phyloP scores from a whole-genome alignment of 768 basidiomycete genomes.

The Crassisporium funariophilum region DNA sequence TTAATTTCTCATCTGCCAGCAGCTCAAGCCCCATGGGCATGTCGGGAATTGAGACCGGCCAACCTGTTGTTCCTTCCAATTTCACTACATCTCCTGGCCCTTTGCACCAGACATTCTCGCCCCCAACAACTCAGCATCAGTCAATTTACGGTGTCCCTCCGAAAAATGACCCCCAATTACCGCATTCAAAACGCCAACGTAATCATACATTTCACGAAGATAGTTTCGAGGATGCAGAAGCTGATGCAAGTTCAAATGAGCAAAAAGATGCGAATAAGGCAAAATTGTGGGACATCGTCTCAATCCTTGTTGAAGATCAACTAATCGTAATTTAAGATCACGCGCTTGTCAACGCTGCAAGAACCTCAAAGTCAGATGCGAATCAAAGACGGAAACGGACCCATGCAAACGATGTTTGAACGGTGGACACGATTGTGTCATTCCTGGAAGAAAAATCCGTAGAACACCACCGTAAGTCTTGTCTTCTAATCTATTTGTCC shows the following conservation, averaged over 20 bases:
- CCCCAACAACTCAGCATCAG: no score
- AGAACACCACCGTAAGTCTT: conserved; percentile 71
- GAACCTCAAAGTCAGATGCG: conserved; percentile 69
- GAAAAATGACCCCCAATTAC: no score
- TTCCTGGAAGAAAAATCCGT: conserved; percentile 84
- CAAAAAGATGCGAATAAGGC: conserved; percentile 40
- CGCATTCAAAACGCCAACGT: conserved; percentile 41
- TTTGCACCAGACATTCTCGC: no score
- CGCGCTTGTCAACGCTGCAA: conserved; percentile 80
- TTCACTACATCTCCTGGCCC: no score
- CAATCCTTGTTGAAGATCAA: conserved; percentile 10
- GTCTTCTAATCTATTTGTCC: background rate
- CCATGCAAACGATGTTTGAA: conserved; percentile 75
- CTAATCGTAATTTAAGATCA: conserved; percentile 27
- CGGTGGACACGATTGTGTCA: conserved; percentile 72
- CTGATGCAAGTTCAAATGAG: conserved; percentile 30
- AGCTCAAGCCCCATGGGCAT: no score
- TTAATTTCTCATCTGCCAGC: conserved; percentile 16
- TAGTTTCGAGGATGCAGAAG: conserved; percentile 39
- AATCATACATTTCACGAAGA: conserved; percentile 27
- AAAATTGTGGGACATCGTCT: conserved; percentile 41
- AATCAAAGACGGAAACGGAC: conserved; percentile 71
- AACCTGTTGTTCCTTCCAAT: no score
- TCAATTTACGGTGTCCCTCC: no score
- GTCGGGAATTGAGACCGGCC: no score